phyloP scores from a whole-genome alignment of 257 asterid species.

The Solanum chiquidenum region DNA sequence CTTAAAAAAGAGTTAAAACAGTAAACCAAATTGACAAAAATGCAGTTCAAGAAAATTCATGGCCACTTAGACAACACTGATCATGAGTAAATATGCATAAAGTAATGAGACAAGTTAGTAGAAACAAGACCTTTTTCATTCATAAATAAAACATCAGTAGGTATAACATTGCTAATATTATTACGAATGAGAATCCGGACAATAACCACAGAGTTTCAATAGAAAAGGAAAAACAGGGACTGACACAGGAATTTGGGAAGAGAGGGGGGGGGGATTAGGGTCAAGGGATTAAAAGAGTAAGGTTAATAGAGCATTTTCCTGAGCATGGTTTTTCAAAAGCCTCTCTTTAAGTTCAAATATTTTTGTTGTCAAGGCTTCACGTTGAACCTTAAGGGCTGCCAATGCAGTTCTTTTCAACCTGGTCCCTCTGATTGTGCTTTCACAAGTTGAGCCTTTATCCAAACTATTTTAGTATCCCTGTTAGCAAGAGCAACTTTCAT shows the following conservation, averaged over 20 bases:
- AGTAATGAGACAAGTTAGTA: neutral
- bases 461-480: neutral
- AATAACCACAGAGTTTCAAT: neutral
- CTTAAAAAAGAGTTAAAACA: too few species aligned
- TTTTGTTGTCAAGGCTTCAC: neutral
- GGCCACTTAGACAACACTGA: neutral
- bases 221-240: neutral
- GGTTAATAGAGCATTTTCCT: neutral
- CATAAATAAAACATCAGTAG: too few species aligned
- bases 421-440: neutral
- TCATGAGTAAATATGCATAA: neutral
- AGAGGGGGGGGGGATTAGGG: neutral
- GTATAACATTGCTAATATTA: neutral
- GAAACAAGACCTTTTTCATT: too few species aligned
- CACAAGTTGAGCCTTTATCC: neutral
- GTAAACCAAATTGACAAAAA: too few species aligned
- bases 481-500: neutral
- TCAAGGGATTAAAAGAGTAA: too few species aligned
- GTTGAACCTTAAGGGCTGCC: neutral
- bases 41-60: neutral
- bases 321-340: neutral
- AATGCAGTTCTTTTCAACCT: neutral
- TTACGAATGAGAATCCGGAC: neutral
- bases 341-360: neutral
- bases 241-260: neutral